Base-by-base conservation (phyloP, 2,329 filamentous ascomycete genomes). In the Colletotrichum sp. region DNA sequence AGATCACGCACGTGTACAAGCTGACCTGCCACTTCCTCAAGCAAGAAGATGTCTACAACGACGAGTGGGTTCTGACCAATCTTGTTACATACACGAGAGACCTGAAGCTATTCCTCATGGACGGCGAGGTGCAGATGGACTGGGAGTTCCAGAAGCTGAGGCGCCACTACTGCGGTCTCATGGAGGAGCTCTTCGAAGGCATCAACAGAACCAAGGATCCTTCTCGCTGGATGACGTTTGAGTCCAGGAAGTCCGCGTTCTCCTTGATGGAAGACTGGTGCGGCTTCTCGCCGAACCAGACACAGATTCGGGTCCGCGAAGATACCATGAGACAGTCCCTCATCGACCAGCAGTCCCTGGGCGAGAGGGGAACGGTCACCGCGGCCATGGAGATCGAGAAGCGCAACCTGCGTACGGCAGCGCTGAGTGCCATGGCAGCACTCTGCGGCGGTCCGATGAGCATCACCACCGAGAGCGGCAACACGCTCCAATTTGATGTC, bases 261-360 rank as follows among this genome's bases (percentile, higher is more conserved):
- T 93, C 96, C 1, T 87, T 99, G 64, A 99, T 99, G 96, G 97
- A 99, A 85, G 96, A 99, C 79, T 99, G 98, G 98, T 99, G 97
- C 83, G 97, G 97, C 4, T 98, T 98, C 83, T 98, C 96, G 9
- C 95, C 96, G 0, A 98, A 98, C 78, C 95, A 98, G 82, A 89
- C 87, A 16, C 95, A 98, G 78, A 95, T 98, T 55, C 92, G 93
- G 7, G 93, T 93, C 74, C 91, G 95, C 77, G 96, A 98, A 84
- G 94, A 98, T 77, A 94, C 92, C 44, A 98, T 98, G 93, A 91
- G 95, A 59, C 94, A 96, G 79, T 95, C 95, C 4, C 90, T 97
- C 79, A 93, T 98, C 44, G 93, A 96, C 69, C 94, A 95, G 71
- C 95, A 97, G 72, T 92, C 94, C 24, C 85, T 93, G 21, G 92